Base-by-base conservation (phyloP, 352 stramenopile species). In the Peronospora farinosa region DNA sequence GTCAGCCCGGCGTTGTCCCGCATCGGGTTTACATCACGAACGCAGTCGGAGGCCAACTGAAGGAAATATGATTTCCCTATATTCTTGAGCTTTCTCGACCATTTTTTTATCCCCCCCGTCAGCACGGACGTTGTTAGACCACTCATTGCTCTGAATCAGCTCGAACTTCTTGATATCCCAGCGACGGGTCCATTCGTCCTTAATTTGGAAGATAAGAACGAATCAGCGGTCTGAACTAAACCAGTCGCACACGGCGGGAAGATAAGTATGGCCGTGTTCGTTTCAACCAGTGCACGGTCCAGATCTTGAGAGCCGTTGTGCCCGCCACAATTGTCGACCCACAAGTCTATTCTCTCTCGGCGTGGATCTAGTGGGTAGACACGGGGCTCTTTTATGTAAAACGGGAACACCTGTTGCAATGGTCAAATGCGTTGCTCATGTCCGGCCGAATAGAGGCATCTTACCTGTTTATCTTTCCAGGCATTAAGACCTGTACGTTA, bases 141-240 rank as follows among this genome's bases (percentile, higher is more conserved):
- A 66, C 7, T 49, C 19, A 1, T 21, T 12, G n/a, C 25, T 17
- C n/a, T 60, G 30, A 23, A 70, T 70, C 8, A 67, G 17, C 10
- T 58, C 40, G 7, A 62, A 44, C 21, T 70, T 67, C 42, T 63
- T 57, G 13, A 48, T 43, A 17, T 72, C 59, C 49, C 54, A 63
- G 7, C 41, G 41, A 0, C 44, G 27, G 2, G 40, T 23, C 51
- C 63, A 69, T 1, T 37, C 50, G 41, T 60, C 51, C 27, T 66
- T 69, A 10, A 67, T 55, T 19, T 67, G 63, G 1, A 37, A n/a
- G 17, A 73, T 63, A 3, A 74, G 50, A 70, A 74, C 3, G 49
- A 70, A 28, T 65, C 55, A 13, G 53, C 45, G n/a, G 56, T 41
- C 12, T 69, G 58, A 55, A 31, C 23, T 30, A 10, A 23, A 5